These are phyloP conservation scores for Lycium barbarum DNA, from an alignment of 257 asterid species.

Conservation along the genomic window DNA sequence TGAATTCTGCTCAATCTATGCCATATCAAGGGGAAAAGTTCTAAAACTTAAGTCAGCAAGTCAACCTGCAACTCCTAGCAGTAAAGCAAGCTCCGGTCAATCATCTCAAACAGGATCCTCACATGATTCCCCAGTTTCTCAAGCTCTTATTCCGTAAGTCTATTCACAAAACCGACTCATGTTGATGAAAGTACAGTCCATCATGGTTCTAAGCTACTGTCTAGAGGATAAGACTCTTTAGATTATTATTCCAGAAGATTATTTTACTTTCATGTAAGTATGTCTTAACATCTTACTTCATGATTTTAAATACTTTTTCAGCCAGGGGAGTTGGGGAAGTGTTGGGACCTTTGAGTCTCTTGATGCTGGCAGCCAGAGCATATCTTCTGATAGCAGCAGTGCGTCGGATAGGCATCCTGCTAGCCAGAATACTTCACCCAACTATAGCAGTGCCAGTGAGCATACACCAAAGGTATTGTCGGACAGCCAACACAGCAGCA, in stretches of 20 bases:
- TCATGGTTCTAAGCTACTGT: background rate
- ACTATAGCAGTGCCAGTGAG: conserved; percentile 25
- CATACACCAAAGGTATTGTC: conserved; percentile 7
- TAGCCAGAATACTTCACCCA: conserved; percentile 22
- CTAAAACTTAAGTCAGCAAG: conserved; percentile 53
- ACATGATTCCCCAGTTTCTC: conserved; percentile 31
- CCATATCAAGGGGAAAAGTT: conserved; percentile 56
- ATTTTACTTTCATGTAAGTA: background rate
- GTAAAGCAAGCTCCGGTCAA: conserved; percentile 41
- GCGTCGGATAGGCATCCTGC: background rate
- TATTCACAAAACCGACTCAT: background rate
- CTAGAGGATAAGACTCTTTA: background rate
- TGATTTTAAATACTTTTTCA: conserved; percentile 31
- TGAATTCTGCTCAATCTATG: conserved; percentile 69
- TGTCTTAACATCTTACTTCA: background rate
- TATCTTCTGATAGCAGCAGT: conserved; percentile 27
- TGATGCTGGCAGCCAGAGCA: conserved; percentile 43
- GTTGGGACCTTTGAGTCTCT: conserved; percentile 42
- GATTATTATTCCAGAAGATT: background rate
- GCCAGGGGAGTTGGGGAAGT: conserved; percentile 59
- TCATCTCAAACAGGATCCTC: conserved; percentile 29
- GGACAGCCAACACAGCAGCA: conserved; percentile 5
- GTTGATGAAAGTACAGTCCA: background rate
- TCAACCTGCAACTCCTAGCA: conserved; percentile 48
- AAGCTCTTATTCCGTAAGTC: conserved; percentile 49